phyloP scores from a whole-genome alignment of 805 yeast species.

The Candida wancherniae region DNA sequence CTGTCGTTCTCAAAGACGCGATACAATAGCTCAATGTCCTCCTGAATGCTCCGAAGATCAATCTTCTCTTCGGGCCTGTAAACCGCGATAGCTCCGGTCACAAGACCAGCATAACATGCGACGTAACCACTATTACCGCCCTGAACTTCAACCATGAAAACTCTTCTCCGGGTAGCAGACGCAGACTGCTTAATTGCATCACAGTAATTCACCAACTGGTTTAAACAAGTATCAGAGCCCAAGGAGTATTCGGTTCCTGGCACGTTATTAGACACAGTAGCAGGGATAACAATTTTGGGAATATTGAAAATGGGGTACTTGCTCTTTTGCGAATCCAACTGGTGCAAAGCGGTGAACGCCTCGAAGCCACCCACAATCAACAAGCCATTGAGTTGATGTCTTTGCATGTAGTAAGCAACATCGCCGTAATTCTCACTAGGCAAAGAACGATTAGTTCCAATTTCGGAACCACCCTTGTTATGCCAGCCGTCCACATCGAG shows the following conservation, averaged over 20 bases:
- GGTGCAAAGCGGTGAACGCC: slow-evolving; percentile 83
- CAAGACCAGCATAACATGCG: slow-evolving; percentile 79
- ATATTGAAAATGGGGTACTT: slow-evolving; percentile 88
- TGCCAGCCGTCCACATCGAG: slow-evolving; percentile 70
- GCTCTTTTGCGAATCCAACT: slow-evolving; percentile 70
- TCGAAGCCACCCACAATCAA: slow-evolving; percentile 95
- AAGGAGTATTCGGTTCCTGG: slow-evolving; percentile 98
- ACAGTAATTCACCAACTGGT: slow-evolving; percentile 85
- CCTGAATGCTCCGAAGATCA: slow-evolving; percentile 25
- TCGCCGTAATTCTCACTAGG: slow-evolving; percentile 52
- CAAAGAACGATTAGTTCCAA: slow-evolving; percentile 67
- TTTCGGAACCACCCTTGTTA: slow-evolving; percentile 71
- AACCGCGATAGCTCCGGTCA: slow-evolving; percentile 86
- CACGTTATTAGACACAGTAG: slow-evolving; percentile 94
- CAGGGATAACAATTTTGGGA: slow-evolving; percentile 91
- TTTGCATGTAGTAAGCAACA: slow-evolving; percentile 89
- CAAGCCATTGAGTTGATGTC: slow-evolving; percentile 81
- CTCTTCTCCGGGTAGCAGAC: slow-evolving; percentile 88
- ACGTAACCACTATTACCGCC: slow-evolving; percentile 96
- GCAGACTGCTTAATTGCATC: slow-evolving; percentile 95
- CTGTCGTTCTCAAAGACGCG: slow-evolving; percentile 66
- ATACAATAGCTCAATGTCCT: slow-evolving; percentile 41
- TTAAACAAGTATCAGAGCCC: slow-evolving; percentile 95
- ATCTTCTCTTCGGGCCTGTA: slow-evolving; percentile 91
- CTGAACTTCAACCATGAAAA: slow-evolving; percentile 94